A percentile compares a stretch with the other conserved stretches of the same genome.
Conservation (phyloP, 495 filamentous ascomycete species). For the Melanomma pulvis-pyrius region DNA sequence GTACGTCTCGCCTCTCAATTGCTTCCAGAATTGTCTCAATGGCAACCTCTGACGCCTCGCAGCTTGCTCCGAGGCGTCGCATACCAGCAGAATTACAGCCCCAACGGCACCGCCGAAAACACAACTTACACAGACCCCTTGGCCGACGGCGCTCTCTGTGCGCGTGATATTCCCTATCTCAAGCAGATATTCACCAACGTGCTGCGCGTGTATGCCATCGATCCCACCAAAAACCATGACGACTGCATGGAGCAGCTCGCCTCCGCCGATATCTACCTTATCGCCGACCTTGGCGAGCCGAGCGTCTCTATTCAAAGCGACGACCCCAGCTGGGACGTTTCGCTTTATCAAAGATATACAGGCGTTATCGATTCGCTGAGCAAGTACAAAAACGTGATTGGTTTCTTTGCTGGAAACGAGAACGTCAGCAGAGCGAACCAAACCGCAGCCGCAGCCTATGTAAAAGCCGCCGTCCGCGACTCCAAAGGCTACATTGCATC, state of each 20-base stretch:
- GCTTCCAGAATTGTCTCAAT: neutral
- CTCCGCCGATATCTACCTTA: slow-evolving; percentile 89
- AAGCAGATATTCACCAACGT: slow-evolving; percentile 78
- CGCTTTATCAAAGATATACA: slow-evolving; percentile 78
- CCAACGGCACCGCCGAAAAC: slow-evolving; percentile 48
- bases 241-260: slow-evolving; percentile 83
- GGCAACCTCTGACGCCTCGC: slow-evolving; percentile 41
- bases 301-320: slow-evolving; percentile 78
- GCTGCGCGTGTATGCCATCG: slow-evolving; percentile 90
- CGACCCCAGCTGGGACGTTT: slow-evolving; percentile 72
- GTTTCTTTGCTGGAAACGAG: slow-evolving; percentile 97
- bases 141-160: slow-evolving; percentile 66
- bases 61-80: slow-evolving; percentile 79
- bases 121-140: slow-evolving; percentile 67
- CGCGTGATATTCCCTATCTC: slow-evolving; percentile 80
- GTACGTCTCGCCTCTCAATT: slow-evolving; percentile 47
- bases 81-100: slow-evolving; percentile 66
- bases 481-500: slow-evolving; percentile 86
- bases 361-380: slow-evolving; percentile 78
- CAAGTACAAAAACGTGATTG: slow-evolving; percentile 82
- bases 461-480: slow-evolving; percentile 94
- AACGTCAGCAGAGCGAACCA: slow-evolving; percentile 82
- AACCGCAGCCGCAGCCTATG: slow-evolving; percentile 83
- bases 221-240: slow-evolving; percentile 75
- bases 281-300: slow-evolving; percentile 84